Base-by-base conservation (phyloP, 2,329 filamentous ascomycete species). In the Verticillium longisporum region DNA sequence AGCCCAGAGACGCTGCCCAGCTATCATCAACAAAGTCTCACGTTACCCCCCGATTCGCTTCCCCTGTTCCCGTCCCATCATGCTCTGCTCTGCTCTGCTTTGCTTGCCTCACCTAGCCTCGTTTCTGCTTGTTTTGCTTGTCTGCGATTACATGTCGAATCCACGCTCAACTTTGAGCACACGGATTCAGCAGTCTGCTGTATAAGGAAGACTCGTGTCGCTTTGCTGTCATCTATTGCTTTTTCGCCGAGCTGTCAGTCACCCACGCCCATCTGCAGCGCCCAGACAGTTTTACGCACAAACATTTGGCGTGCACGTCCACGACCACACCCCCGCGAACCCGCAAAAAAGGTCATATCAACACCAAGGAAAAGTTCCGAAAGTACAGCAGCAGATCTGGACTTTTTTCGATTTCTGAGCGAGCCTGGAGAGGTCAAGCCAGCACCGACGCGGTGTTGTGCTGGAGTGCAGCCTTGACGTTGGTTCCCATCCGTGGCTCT, bases 31-130 rank as follows among this genome's bases (percentile, higher is more conserved):
- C 54, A 55, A 55, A 55, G 54, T 55, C 54, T 55, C 54, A 32
- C 26, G 54, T 18, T 18, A 55, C n/a, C 32, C 54, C 34, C 56
- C 18, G 18, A 21, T 57, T 57, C 32, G 34, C 60, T 55, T 37
- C 10, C 41, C 15, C 61, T 58, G 60, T 60, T 45, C 61, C 36
- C 37, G 59, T 53, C 55, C 54, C 13, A 11, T 53, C 45, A 18
- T 61, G 56, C 50, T 57, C 54, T 33, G 53, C 53, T 61, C 59
- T 57, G 62, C 55, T 60, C 50, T 55, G 37, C 18, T 21, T 21
- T 21, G 18, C 59, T 45, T 60, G 56, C 34, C 60, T 58, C 6
- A 7, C 55, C 54, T 55, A 21, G 15, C 21, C 41, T 57, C 41
- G 54, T 31, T 38, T n/a, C 34, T 54, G 31, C 32, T 56, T 56